These are phyloP conservation scores for Aspergillus avenaceus DNA, from an alignment of 495 filamentous ascomycete species.

Conservation along the genomic window DNA sequence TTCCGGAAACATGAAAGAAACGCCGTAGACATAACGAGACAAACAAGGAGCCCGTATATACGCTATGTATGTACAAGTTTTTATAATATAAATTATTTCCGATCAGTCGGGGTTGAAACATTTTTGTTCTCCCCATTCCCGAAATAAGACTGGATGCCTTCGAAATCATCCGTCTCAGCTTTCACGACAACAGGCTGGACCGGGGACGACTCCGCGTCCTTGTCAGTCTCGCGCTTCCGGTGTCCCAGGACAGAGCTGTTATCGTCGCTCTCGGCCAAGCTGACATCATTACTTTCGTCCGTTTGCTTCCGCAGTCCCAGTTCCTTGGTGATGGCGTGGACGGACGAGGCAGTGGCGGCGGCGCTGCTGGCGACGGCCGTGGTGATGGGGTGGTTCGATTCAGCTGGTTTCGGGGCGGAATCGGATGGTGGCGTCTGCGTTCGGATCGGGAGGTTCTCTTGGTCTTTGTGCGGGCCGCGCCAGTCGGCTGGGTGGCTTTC, in stretches of 20 bases:
- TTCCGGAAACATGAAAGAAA: too few species aligned
- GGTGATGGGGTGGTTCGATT: constrained; percentile 5
- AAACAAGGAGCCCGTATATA: too few species aligned
- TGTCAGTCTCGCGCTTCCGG: not conserved
- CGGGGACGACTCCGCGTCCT: not conserved
- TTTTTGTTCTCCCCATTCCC: not conserved
- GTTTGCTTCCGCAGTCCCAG: constrained; percentile 62
- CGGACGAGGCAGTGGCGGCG: constrained; percentile 10
- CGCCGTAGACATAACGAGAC: too few species aligned
- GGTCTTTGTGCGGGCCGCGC: constrained; percentile 18
- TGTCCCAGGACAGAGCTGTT: constrained; percentile 10
- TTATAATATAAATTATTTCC: too few species aligned
- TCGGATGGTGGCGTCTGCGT: not conserved
- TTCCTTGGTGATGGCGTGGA: constrained; percentile 44
- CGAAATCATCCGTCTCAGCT: constrained; percentile 17
- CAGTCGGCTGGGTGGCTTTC: constrained; percentile 69
- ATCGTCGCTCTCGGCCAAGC: constrained; percentile 61
- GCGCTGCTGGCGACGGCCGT: constrained; percentile 5
- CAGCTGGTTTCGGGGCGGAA: too few species aligned
- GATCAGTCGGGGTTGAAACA: not conserved
- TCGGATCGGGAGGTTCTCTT: constrained; percentile 19
- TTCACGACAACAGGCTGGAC: not conserved
- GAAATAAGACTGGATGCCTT: constrained; percentile 31
- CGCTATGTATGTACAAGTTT: too few species aligned
- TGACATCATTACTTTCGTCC: constrained; percentile 57